A percentile compares a stretch with the other conserved stretches of the same genome.
These are phyloP conservation scores for Aspergillus eucalypticola DNA, from an alignment of 2,329 filamentous ascomycete species.

Conservation along the genomic window DNA sequence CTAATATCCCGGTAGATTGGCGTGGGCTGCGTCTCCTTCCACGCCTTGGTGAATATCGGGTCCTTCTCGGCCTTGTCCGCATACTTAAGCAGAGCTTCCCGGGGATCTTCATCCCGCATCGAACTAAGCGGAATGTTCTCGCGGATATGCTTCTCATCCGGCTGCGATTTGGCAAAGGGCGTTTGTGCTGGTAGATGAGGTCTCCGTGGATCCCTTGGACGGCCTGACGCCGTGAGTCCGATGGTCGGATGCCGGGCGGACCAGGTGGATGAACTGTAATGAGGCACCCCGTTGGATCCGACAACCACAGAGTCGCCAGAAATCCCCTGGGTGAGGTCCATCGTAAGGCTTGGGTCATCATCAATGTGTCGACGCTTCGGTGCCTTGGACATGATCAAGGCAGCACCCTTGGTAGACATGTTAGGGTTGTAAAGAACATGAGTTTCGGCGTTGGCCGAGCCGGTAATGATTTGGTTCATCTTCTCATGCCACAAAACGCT, in stretches of 20 bases:
- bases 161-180: constrained; percentile 86
- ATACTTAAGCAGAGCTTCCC: constrained; percentile 92
- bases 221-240: constrained; percentile 76
- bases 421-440: constrained; percentile 87
- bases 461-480: constrained; percentile 93
- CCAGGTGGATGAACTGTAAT: constrained; percentile 67
- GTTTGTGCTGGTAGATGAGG: constrained; percentile 84
- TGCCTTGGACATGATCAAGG: constrained; percentile 86
- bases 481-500: constrained; percentile 89
- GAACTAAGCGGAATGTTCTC: constrained; percentile 84
- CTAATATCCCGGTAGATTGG: constrained; percentile 88
- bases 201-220: constrained; percentile 74
- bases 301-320: constrained; percentile 80
- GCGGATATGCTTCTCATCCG: constrained; percentile 85
- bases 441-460: constrained; percentile 85
- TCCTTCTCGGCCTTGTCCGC: constrained; percentile 90
- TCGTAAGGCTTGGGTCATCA: constrained; percentile 84
- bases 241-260: constrained; percentile 66
- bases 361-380: constrained; percentile 95
- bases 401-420: constrained; percentile 78
- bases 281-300: constrained; percentile 69
- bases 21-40: constrained; percentile 87
- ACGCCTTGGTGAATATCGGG: constrained; percentile 91
- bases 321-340: constrained; percentile 76
- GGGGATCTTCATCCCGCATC: constrained; percentile 94